Conservation (phyloP, 768 basidiomycete genomes). For the Boletus fagicola region DNA sequence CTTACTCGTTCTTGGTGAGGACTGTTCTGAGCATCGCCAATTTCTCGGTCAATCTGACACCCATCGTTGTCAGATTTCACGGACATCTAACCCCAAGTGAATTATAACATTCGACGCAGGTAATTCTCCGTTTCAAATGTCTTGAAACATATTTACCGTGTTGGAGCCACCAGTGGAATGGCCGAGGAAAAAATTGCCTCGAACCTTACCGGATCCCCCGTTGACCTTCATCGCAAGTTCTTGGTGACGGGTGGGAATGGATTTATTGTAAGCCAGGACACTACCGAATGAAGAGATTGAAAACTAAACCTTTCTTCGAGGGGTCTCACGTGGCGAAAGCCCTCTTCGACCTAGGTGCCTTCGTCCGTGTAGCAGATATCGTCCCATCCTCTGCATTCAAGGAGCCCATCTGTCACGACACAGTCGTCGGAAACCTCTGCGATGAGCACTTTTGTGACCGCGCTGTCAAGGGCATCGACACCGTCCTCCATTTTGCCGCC, state of each 20-base stretch:
- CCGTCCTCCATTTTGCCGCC: constrained; percentile 57
- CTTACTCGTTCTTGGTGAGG: neutral
- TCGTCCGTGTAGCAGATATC: constrained; percentile 47
- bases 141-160: neutral
- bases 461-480: constrained; percentile 40
- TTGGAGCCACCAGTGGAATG: neutral
- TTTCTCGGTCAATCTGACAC: neutral
- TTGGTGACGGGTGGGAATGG: constrained; percentile 53
- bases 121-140: neutral
- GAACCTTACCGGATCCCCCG: neutral
- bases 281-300: neutral
- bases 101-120: neutral
- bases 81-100: neutral
- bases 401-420: constrained; percentile 34
- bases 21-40: neutral
- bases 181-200: neutral
- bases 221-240: constrained; percentile 15
- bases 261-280: constrained; percentile 44
- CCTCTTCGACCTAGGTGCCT: constrained; percentile 33
- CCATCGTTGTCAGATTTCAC: neutral
- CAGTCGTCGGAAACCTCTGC: constrained; percentile 45
- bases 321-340: constrained; percentile 50
- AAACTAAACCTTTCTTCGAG: constrained; percentile 28
- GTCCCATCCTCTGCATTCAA: constrained; percentile 21
- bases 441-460: constrained; percentile 39